Base-by-base conservation (phyloP, 768 basidiomycete genomes). In the Hypholoma sublateritium region DNA sequence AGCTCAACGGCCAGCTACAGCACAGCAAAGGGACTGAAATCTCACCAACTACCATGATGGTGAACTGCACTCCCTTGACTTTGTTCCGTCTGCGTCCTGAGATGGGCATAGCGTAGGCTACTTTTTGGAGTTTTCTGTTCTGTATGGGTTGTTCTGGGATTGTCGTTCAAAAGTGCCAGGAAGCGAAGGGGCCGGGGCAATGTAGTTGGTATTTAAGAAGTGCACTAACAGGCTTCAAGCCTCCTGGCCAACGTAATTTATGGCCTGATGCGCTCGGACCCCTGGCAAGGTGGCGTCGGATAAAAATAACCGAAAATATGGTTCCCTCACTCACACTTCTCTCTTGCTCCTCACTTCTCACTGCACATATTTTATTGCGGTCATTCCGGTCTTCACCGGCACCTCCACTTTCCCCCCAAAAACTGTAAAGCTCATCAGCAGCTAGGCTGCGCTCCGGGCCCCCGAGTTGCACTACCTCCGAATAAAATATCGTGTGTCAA, bases 1-100 rank as follows among this genome's bases (percentile, higher is more conserved):
- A 16, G 25, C 36, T 53, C 52, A 42, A 48, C 19, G 28, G 28
- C 50, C 28, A 41, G 46, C 32, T 39, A 50, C 22, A 42, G 5
- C 9, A 34, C 25, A 19, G 7, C 44, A 24, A 53, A 28, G 11
- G 37, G 8, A 81, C 34, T 14, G 50, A 36, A 24, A 28, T 25
- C 89, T 69, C 62, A 93, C 93, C 91, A 67, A 92, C 90, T 42
- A 93, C 91, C 89, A 91, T 91, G 56, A 93, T 73, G 60, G 92
- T 94, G 74, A 95, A 86, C 73, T 91, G 89, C 41, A 95, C 87
- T 61, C 91, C 93, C 80, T 93, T 95, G 74, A 90, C 88, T 71
- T 93, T 93, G 74, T 84, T 88, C 61, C 84, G 80, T 62, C 86
- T 79, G 69, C 82, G 78, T 61, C 72, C 70, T 62, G 74, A 72